Base-by-base conservation (phyloP, 106 monocot genomes). In the Platanthera zijinensis region DNA sequence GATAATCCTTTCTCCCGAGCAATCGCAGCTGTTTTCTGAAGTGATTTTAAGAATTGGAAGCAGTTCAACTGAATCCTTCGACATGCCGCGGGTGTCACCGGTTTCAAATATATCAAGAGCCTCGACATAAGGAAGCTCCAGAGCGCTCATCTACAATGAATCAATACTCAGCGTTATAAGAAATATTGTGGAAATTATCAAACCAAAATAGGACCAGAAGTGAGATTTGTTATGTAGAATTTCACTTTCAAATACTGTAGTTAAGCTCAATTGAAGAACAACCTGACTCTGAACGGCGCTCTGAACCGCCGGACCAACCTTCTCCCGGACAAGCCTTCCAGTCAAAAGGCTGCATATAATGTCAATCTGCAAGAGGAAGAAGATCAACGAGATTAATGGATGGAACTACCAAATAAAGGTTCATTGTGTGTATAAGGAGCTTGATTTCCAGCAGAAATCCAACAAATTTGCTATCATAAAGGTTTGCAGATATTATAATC, bases 241-340 rank as follows among this genome's bases (percentile, higher is more conserved):
- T 53, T 53, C 53, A 53, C 53, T 53, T 14, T 53, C 53, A 53
- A 25, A 25, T 25, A 25, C 25, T 25, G 45, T 11, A 68, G 11
- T 13, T 39, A 7, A 22, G 68, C 12, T 6, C 5, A 2, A 68
- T 30, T 53, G 8, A 68, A 39, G 2, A 39, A 39, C 17, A 48
- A 95, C 95, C 92, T 95, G 95, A 17, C 92, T 95, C 79, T 84
- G 87, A 1, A 95, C 90, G 1, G 95, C 95, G 63, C 85, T 90
- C 59, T 92, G 95, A 22, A 95, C 78, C 3, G 92, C 95, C 18
- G 92, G 90, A 4, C 85, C 90, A 15, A 95, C 88, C 78, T 95
- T 92, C 76, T 95, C 92, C 51, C 84, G 74, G 9, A 89, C 89
- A 64, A 92, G 73, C 48, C 87, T 85, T 76, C 92, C 92, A 51